Conservation (phyloP, 495 filamentous ascomycete species). For the Penicillium verhagenii region DNA sequence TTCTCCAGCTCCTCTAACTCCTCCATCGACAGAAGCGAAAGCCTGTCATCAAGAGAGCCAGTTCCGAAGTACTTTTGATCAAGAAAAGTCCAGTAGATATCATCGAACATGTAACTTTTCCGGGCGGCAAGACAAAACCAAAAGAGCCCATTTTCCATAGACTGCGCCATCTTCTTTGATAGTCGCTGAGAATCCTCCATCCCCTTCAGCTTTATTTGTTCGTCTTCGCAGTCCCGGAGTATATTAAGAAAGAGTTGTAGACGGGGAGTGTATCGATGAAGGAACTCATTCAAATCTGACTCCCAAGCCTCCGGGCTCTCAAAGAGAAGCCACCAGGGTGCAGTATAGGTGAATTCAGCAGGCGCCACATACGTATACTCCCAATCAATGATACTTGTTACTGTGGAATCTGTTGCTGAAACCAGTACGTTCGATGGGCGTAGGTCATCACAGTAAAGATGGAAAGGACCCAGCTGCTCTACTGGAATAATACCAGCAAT, state of each 20-base stretch:
- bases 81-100: conserved; percentile 18
- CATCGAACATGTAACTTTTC: conserved; percentile 15
- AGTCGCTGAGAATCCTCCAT: conserved; percentile 3
- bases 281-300: conserved; percentile 10
- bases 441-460: conserved; percentile 14
- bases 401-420: background rate
- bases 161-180: conserved; percentile 9
- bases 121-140: conserved; percentile 12
- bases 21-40: conserved; percentile 5
- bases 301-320: conserved; percentile 29
- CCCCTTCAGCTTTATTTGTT: background rate
- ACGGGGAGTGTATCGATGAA: background rate
- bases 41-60: conserved; percentile 1
- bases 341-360: conserved; percentile 30
- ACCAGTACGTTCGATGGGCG: conserved; percentile 18
- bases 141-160: conserved; percentile 9
- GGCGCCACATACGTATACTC: conserved; percentile 39
- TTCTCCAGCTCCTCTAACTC: background rate
- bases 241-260: conserved; percentile 5
- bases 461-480: conserved; percentile 6
- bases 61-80: conserved; percentile 12
- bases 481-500: conserved; percentile 18
- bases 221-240: background rate
- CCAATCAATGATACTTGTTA: conserved; percentile 30
- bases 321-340: conserved; percentile 43